A percentile compares a stretch with the other conserved stretches of the same genome.
phyloP scores from a whole-genome alignment of 1,284 basidiomycete genomes.

The Rhodotorula sp. region DNA sequence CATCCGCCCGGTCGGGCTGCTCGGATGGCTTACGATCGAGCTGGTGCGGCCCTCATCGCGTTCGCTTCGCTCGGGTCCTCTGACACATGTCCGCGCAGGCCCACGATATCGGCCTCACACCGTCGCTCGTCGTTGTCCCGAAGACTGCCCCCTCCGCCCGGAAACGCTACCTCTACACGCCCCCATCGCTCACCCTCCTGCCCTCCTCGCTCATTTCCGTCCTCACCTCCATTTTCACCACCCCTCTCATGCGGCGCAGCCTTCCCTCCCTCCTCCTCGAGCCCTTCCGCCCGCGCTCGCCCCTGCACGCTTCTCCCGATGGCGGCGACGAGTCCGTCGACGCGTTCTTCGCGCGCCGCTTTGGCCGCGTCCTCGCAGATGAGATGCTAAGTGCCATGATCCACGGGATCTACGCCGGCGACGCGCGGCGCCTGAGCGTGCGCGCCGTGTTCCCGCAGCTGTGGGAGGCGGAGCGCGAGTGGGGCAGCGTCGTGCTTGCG shows the following conservation, averaged over 20 bases:
- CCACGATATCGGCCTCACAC: constrained; percentile 65
- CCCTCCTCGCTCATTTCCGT: constrained; percentile 56
- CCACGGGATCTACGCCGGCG: constrained; percentile 91
- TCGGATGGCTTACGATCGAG: constrained; percentile 61
- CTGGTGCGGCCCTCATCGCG: constrained; percentile 61
- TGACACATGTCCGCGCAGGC: constrained; percentile 58
- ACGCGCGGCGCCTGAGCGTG: constrained; percentile 72
- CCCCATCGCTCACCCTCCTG: constrained; percentile 59
- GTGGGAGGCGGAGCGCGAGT: constrained; percentile 64
- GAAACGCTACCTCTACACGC: constrained; percentile 71
- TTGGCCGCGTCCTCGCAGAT: constrained; percentile 71
- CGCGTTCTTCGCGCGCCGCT: constrained; percentile 71
- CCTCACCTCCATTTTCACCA: constrained; percentile 47
- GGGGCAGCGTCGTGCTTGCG: constrained; percentile 67
- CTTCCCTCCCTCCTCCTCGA: constrained; percentile 64
- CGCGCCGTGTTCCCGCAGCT: constrained; percentile 74
- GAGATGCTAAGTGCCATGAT: constrained; percentile 79
- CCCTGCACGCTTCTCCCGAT: constrained; percentile 43
- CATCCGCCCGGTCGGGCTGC: constrained; percentile 69
- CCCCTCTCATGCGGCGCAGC: constrained; percentile 60
- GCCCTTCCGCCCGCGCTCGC: constrained; percentile 57
- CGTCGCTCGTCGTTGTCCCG: constrained; percentile 65
- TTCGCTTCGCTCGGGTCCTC: background rate
- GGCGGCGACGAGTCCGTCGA: constrained; percentile 76
- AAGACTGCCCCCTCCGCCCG: constrained; percentile 68